These are phyloP conservation scores for Lolium multiflorum DNA, from an alignment of 176 grass and related monocot genomes.

Conservation along the genomic window DNA sequence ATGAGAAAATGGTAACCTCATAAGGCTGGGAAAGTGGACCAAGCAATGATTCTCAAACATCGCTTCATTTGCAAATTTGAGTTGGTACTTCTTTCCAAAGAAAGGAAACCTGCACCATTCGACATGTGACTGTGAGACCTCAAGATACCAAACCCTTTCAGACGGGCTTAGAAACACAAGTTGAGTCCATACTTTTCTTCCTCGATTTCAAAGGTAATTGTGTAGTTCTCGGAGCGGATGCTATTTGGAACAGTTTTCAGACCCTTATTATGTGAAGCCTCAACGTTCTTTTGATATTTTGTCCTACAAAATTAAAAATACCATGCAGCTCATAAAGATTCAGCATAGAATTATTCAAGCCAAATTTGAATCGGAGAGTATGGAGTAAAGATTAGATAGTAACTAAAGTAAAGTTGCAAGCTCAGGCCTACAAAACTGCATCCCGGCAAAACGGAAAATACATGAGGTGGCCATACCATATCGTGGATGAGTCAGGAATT, in stretches of 20 bases:
- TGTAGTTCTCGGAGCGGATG: constrained; percentile 97
- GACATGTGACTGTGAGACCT: constrained; percentile 25
- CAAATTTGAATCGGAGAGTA: neutral
- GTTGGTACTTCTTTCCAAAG: constrained; percentile 91
- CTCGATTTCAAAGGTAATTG: constrained; percentile 93
- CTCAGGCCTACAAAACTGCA: neutral
- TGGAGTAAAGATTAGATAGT: neutral
- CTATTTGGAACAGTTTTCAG: constrained; percentile 78
- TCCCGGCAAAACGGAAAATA: constrained; percentile 15
- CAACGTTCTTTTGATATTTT: constrained; percentile 98
- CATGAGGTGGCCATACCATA: constrained; percentile 62
- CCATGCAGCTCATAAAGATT: neutral
- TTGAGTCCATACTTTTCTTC: constrained; percentile 87
- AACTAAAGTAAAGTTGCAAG: constrained; percentile 10
- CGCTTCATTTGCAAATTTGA: constrained; percentile 83
- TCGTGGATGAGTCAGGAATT: constrained; percentile 87
- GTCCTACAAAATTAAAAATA: constrained; percentile 56
- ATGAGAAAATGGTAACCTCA: constrained; percentile 65
- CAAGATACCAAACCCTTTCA: constrained; percentile 26
- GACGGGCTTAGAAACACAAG: constrained; percentile 1
- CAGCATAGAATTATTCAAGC: neutral
- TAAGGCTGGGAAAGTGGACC: constrained; percentile 88
- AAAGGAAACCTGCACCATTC: constrained; percentile 78
- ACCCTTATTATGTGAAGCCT: constrained; percentile 90
- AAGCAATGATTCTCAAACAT: constrained; percentile 78